A percentile compares a stretch with the other conserved stretches of the same genome.
These are phyloP conservation scores for Hemisphaericaspora nanyangensis DNA, from an alignment of 805 yeast species.

Conservation along the genomic window DNA sequence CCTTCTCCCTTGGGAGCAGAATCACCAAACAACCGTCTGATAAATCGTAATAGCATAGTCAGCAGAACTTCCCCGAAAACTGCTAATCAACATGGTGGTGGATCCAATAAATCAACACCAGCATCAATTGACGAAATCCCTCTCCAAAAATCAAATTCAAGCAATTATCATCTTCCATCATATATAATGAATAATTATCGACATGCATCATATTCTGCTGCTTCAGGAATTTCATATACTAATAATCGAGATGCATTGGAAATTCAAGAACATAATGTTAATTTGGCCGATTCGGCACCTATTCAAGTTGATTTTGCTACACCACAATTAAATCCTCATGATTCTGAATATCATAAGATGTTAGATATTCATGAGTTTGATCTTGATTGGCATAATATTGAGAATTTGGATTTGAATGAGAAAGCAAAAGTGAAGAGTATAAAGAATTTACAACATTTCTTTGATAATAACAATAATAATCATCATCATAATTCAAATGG, in stretches of 20 bases:
- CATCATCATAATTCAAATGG: background rate
- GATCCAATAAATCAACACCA: background rate
- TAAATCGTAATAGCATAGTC: background rate
- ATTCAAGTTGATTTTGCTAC: conserved; percentile 77
- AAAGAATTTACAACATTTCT: conserved; percentile 13
- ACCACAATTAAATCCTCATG: conserved; percentile 51
- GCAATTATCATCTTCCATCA: conserved; percentile 1
- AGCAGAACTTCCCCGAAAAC: background rate
- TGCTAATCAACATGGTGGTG: background rate
- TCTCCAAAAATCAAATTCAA: background rate
- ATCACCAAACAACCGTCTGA: background rate
- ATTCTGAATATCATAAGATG: conserved; percentile 7
- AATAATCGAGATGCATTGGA: conserved; percentile 42
- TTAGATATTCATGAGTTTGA: conserved; percentile 7
- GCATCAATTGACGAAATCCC: background rate
- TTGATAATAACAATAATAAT: conserved; percentile 11
- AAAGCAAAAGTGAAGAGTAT: conserved; percentile 10
- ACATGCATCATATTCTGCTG: conserved; percentile 64
- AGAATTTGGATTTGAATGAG: conserved; percentile 23
- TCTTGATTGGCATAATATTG: conserved; percentile 32
- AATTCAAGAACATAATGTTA: conserved; percentile 26
- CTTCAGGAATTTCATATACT: conserved; percentile 56
- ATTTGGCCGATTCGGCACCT: conserved; percentile 42
- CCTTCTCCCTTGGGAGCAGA: background rate
- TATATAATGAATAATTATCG: conserved; percentile 20